A percentile compares a stretch with the other conserved stretches of the same genome.
phyloP scores from a whole-genome alignment of 2,329 filamentous ascomycete species.

The Sphaerulina vaccinii region DNA sequence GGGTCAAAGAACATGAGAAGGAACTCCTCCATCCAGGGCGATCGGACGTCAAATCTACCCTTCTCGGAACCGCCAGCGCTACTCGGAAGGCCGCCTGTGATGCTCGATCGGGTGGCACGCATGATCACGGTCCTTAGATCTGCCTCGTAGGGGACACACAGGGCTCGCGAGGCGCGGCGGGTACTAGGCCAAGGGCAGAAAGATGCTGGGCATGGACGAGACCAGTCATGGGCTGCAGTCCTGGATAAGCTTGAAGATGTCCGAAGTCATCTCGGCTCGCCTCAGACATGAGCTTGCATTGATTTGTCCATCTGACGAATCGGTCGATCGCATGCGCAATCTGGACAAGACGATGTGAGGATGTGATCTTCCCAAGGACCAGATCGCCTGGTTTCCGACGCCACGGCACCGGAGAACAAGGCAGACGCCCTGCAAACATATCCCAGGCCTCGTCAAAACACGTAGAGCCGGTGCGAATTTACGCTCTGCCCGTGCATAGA shows the following conservation, averaged over 20 bases:
- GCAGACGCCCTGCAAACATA: slow-evolving; percentile 9
- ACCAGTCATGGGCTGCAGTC: slow-evolving; percentile 7
- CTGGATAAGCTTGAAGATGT: slow-evolving; percentile 11
- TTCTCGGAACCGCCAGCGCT: slow-evolving; percentile 7
- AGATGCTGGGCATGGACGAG: slow-evolving; percentile 8
- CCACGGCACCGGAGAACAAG: slow-evolving; percentile 17
- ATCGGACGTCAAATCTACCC: slow-evolving; percentile 19
- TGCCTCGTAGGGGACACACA: background rate
- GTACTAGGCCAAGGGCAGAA: background rate
- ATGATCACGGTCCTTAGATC: slow-evolving; percentile 5
- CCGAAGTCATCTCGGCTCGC: slow-evolving; percentile 18
- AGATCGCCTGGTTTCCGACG: slow-evolving; percentile 15
- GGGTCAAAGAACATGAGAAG: slow-evolving; percentile 15
- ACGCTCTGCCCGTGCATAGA: background rate
- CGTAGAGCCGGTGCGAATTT: background rate
- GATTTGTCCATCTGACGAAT: slow-evolving; percentile 15
- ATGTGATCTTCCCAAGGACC: slow-evolving; percentile 18
- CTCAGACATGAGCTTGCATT: slow-evolving; percentile 8
- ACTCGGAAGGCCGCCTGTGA: slow-evolving; percentile 6
- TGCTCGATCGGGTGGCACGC: slow-evolving; percentile 16
- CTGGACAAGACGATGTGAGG: slow-evolving; percentile 17
- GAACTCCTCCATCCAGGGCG: slow-evolving; percentile 7
- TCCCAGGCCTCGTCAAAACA: slow-evolving; percentile 1
- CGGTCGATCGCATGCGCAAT: slow-evolving; percentile 21
- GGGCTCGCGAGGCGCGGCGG: background rate